These are phyloP conservation scores for Truncatella angustata DNA, from an alignment of 2,329 filamentous ascomycete species.

Conservation along the genomic window DNA sequence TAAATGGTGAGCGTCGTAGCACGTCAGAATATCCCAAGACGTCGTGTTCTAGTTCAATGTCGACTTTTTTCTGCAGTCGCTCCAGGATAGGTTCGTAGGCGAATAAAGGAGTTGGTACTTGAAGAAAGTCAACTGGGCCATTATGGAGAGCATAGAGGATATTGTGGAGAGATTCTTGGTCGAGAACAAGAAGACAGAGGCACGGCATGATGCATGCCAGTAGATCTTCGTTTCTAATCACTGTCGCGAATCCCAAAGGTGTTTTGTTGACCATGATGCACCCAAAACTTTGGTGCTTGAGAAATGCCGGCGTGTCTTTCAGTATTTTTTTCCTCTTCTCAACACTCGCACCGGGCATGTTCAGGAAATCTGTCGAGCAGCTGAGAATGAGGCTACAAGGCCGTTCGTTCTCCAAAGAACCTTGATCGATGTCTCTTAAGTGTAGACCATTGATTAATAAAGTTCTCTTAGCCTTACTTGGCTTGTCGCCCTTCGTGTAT, in stretches of 20 bases:
- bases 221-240: conserved; percentile 20
- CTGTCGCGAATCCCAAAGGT: conserved; percentile 56
- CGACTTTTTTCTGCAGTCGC: conserved; percentile 52
- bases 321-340: conserved; percentile 43
- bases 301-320: conserved; percentile 42
- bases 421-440: conserved; percentile 35
- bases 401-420: conserved; percentile 37
- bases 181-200: conserved; percentile 36
- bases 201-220: conserved; percentile 21
- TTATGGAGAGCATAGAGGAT: conserved; percentile 43
- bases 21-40: background rate
- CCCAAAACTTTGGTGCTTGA: conserved; percentile 61
- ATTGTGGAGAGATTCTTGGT: conserved; percentile 41
- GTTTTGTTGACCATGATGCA: conserved; percentile 52
- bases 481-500: conserved; percentile 40
- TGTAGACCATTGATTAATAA: conserved; percentile 29
- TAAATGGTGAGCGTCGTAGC: conserved; percentile 31
- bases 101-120: conserved; percentile 66
- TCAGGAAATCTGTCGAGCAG: conserved; percentile 41
- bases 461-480: conserved; percentile 44
- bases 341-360: conserved; percentile 30
- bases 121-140: conserved; percentile 42
- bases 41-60: conserved; percentile 52
- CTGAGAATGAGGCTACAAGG: conserved; percentile 38
- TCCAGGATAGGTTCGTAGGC: conserved; percentile 66